These are phyloP conservation scores for Parachlorella kessleri DNA, from an alignment of 139 green algal species.

Conservation along the genomic window DNA sequence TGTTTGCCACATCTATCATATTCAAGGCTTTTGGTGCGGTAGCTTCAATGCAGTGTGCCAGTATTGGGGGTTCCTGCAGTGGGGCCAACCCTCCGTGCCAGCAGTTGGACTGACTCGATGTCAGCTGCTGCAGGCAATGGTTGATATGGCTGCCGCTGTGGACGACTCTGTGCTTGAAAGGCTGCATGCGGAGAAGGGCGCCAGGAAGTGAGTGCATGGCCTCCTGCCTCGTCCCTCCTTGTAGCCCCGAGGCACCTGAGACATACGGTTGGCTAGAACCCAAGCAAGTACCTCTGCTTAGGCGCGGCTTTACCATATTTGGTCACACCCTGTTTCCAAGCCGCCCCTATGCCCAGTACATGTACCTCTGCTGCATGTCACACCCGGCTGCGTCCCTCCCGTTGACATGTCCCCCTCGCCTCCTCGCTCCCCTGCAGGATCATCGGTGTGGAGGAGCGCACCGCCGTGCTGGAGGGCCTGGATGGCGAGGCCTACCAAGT, in stretches of 20 bases:
- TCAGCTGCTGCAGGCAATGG: constrained; percentile 59
- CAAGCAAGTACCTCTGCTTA: constrained; percentile 34
- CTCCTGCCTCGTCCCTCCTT: too few relatives aligned
- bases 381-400: neutral
- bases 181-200: constrained; percentile 55
- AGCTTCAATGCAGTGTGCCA: too few relatives aligned
- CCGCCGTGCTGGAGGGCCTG: constrained; percentile 23
- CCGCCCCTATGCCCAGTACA: neutral
- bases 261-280: too few relatives aligned
- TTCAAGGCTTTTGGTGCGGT: too few relatives aligned
- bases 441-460: constrained; percentile 33
- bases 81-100: too few relatives aligned
- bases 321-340: neutral
- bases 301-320: neutral
- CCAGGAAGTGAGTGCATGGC: constrained; percentile 51
- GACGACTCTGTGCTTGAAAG: constrained; percentile 52
- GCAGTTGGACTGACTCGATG: too few relatives aligned
- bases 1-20: too few relatives aligned
- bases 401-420: neutral
- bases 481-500: constrained; percentile 57
- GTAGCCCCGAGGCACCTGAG: too few relatives aligned
- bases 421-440: constrained; percentile 15
- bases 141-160: constrained; percentile 59
- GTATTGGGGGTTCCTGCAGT: too few relatives aligned
- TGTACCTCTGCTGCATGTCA: neutral